Conservation (phyloP, 345 rosid species). For the Salix koriyanagi region DNA sequence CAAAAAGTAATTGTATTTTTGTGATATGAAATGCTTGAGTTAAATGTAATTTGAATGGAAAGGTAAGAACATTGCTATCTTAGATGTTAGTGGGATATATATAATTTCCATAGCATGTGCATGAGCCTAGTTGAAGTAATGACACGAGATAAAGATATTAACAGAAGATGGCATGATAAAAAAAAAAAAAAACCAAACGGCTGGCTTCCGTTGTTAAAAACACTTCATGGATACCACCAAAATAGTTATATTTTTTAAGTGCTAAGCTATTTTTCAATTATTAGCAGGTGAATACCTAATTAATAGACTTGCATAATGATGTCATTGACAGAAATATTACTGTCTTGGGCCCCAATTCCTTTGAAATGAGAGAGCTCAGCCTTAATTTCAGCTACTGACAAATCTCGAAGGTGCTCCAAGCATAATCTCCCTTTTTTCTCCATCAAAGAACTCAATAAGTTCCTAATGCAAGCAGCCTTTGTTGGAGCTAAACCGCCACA, state of each 20-base stretch:
- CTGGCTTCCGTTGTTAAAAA: too few species aligned
- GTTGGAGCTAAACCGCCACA: slow-evolving; percentile 91
- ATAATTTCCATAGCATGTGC: neutral
- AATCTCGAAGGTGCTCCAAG: slow-evolving; percentile 63
- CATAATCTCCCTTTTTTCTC: slow-evolving; percentile 63
- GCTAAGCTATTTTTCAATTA: too few species aligned
- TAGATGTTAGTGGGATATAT: neutral
- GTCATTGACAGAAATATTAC: slow-evolving; percentile 25
- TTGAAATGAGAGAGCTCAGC: slow-evolving; percentile 74
- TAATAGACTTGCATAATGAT: neutral
- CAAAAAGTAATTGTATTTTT: neutral
- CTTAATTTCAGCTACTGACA: slow-evolving; percentile 63
- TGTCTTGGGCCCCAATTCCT: slow-evolving; percentile 85
- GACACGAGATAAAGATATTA: neutral
- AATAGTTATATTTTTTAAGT: too few species aligned
- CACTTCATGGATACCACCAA: too few species aligned
- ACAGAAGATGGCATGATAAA: too few species aligned
- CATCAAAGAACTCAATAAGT: slow-evolving; percentile 52
- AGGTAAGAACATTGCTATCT: too few species aligned
- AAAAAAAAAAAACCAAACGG: too few species aligned
- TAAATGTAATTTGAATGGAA: too few species aligned
- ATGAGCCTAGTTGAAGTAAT: neutral
- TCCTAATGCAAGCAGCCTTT: slow-evolving; percentile 70
- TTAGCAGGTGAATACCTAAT: neutral
- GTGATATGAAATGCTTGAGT: neutral